Evolutionary conservation across 345 rosid genomes (phyloP).

Genomic region (Syzygium oleosum): DNA sequence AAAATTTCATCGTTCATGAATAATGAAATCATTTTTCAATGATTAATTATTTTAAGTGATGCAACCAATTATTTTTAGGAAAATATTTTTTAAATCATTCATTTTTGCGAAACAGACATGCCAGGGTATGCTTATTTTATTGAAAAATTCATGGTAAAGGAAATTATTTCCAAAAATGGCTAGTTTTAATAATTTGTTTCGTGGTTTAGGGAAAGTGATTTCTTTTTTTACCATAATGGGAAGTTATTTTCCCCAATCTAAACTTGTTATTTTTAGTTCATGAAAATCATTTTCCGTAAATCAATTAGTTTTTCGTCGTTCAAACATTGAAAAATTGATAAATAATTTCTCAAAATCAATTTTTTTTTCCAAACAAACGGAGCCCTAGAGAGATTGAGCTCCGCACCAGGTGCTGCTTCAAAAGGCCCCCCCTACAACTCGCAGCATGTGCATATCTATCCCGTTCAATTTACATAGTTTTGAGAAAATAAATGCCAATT

Average conservation of each 20-base stretch:
- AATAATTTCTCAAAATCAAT: background rate
- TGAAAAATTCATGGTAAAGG: background rate
- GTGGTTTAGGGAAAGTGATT: fast-evolving
- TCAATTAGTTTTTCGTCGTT: fast-evolving
- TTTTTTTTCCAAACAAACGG: background rate
- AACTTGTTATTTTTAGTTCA: background rate
- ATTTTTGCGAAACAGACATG: no score
- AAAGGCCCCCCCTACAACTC: background rate
- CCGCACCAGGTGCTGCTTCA: background rate
- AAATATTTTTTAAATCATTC: no score
- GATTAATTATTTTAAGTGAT: no score
- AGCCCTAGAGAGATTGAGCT: background rate
- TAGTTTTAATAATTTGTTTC: background rate
- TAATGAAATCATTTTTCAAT: no score
- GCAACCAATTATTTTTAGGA: no score
- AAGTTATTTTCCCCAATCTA: background rate
- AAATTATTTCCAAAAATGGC: background rate
- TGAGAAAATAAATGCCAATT: background rate
- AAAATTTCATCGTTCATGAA: no score
- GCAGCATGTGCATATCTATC: background rate
- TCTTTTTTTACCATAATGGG: background rate
- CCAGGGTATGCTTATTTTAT: no score
- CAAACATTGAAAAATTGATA: background rate
- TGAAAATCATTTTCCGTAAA: background rate
- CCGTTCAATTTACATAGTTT: background rate